These are phyloP conservation scores for Geotrichum carabidarum DNA, from an alignment of 1,139 yeast species.

Conservation along the genomic window DNA sequence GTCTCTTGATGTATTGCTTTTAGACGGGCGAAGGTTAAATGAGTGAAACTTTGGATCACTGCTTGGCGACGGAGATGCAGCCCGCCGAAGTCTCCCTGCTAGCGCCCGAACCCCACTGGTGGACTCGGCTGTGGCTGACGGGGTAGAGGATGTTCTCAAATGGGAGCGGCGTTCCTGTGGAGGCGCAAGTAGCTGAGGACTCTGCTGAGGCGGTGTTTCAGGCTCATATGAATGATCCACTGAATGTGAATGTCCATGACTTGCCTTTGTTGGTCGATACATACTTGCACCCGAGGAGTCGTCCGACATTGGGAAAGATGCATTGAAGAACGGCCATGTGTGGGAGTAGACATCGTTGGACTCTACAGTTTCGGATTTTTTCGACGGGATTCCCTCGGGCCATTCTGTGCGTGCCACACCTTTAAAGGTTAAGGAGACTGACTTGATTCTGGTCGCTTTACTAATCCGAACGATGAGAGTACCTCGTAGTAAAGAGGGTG, in stretches of 20 bases:
- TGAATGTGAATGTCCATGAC: conserved; percentile 1
- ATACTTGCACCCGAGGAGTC: conserved; percentile 49
- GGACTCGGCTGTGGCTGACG: conserved; percentile 14
- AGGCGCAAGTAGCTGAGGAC: background rate
- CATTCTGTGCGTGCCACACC: conserved; percentile 85
- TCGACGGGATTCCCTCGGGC: conserved; percentile 99
- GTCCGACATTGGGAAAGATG: conserved; percentile 38
- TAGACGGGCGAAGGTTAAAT: conserved; percentile 1
- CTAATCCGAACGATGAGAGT: conserved; percentile 64
- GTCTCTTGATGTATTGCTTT: conserved; percentile 16
- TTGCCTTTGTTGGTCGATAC: conserved; percentile 45
- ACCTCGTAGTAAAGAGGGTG: conserved; percentile 83
- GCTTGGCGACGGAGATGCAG: conserved; percentile 21
- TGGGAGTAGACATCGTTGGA: conserved; percentile 64
- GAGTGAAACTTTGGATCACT: conserved; percentile 2
- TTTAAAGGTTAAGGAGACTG: conserved; percentile 58
- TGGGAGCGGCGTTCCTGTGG: background rate
- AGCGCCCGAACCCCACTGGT: conserved; percentile 17
- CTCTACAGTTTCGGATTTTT: conserved; percentile 61
- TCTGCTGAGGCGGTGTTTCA: background rate
- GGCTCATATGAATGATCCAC: background rate
- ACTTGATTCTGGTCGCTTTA: conserved; percentile 71
- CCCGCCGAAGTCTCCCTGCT: conserved; percentile 17
- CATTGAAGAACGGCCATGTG: conserved; percentile 85
- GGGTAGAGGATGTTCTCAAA: conserved; percentile 9